Conservation (phyloP, 352 stramenopile species). For the Paralagenidium karlingii region DNA sequence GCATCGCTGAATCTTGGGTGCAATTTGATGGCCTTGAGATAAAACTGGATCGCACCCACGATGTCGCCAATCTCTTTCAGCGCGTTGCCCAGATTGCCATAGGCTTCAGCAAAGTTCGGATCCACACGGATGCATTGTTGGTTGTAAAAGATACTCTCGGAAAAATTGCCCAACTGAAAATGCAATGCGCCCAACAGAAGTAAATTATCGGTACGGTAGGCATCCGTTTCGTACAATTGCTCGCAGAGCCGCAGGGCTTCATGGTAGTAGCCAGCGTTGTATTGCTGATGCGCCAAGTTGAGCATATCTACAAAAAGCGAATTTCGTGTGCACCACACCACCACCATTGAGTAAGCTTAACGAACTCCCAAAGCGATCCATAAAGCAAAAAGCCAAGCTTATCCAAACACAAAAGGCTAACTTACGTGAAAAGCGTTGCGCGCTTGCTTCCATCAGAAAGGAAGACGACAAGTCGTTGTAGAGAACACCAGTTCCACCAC, state of each 20-base stretch:
- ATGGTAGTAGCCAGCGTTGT: slow-evolving; percentile 81
- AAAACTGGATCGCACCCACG: slow-evolving; percentile 85
- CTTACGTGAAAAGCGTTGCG: slow-evolving; percentile 61
- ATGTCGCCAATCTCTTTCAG: slow-evolving; percentile 91
- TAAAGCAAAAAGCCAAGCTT: neutral
- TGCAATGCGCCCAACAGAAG: slow-evolving; percentile 88
- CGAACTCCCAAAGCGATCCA: slow-evolving; percentile 1
- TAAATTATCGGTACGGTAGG: slow-evolving; percentile 85
- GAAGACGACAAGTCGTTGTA: slow-evolving; percentile 4
- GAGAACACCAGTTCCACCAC: neutral
- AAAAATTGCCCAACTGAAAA: slow-evolving; percentile 89
- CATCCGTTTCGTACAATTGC: slow-evolving; percentile 80
- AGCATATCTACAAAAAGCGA: slow-evolving; percentile 36
- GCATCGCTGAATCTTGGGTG: slow-evolving; percentile 85
- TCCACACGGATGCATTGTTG: slow-evolving; percentile 89
- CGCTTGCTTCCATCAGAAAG: slow-evolving; percentile 20
- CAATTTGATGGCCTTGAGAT: slow-evolving; percentile 87
- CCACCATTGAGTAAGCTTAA: too few relatives aligned
- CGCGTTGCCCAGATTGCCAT: slow-evolving; percentile 90
- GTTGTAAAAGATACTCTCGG: slow-evolving; percentile 92
- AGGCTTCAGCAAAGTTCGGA: slow-evolving; percentile 86
- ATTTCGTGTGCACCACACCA: too few relatives aligned
- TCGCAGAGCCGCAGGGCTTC: slow-evolving; percentile 76
- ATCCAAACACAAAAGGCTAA: slow-evolving; percentile 2
- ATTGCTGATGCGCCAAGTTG: slow-evolving; percentile 72